Conservation (phyloP, 768 basidiomycete species). For the Kwoniella bestiolae region DNA sequence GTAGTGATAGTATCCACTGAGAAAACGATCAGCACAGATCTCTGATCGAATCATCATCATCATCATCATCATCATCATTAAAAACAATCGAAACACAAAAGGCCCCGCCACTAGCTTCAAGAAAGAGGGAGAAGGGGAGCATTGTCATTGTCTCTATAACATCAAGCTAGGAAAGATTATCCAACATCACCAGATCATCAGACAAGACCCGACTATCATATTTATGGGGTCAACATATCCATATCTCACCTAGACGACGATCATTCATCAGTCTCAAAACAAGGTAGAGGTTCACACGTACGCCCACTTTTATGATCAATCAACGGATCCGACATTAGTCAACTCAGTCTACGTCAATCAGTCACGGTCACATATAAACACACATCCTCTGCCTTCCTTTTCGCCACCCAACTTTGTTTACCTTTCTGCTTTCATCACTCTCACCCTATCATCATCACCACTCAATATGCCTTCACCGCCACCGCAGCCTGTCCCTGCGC, state of each 20-base stretch:
- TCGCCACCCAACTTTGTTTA: slow-evolving; percentile 8
- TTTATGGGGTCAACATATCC: neutral
- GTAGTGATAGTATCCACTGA: no score
- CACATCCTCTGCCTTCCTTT: neutral
- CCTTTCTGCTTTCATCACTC: neutral
- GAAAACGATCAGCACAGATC: no score
- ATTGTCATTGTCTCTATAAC: no score
- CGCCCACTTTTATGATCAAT: neutral
- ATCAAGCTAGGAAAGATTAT: neutral
- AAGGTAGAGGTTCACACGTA: neutral
- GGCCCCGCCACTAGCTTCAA: neutral
- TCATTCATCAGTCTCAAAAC: neutral
- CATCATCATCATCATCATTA: neutral
- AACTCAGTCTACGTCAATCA: neutral
- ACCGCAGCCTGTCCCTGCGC: slow-evolving; percentile 36
- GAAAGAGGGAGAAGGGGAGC: no score
- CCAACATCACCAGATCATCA: neutral
- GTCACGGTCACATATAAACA: slow-evolving; percentile 1
- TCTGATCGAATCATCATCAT: neutral
- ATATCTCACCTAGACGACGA: neutral
- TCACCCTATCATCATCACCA: neutral
- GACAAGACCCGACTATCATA: neutral
- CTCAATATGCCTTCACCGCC: slow-evolving; percentile 34
- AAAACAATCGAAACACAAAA: neutral
- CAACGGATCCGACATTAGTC: slow-evolving; percentile 12